Percentiles rank a stretch among this genome's conserved stretches.
phyloP scores from a whole-genome alignment of 2,329 filamentous ascomycete genomes.

The Furcasterigmium furcatum region DNA sequence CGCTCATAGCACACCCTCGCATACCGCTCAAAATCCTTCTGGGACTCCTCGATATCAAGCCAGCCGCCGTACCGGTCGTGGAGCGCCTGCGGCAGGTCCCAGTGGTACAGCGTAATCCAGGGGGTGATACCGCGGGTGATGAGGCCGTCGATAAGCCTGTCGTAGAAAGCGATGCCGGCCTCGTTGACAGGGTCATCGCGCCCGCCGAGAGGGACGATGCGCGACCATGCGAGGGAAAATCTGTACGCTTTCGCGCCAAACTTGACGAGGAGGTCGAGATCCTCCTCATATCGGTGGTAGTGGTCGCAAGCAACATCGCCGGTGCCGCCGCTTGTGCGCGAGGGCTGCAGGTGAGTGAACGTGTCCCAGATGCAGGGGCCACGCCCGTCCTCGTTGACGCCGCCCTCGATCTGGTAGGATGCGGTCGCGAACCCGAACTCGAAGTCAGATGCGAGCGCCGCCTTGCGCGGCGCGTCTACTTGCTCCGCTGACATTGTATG shows the following conservation, averaged over 20 bases:
- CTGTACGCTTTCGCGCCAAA: slow-evolving; percentile 49
- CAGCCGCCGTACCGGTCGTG: slow-evolving; percentile 32
- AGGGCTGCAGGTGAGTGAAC: slow-evolving; percentile 19
- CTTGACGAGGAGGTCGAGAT: slow-evolving; percentile 48
- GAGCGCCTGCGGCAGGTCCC: slow-evolving; percentile 44
- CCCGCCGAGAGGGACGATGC: slow-evolving; percentile 48
- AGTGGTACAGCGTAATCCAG: slow-evolving; percentile 44
- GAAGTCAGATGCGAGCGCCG: slow-evolving; percentile 1
- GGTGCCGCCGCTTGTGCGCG: neutral
- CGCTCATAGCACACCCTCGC: slow-evolving; percentile 30
- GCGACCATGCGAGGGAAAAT: slow-evolving; percentile 48
- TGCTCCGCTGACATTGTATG: too few species aligned
- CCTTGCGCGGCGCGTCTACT: too few species aligned
- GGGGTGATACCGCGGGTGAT: slow-evolving; percentile 48
- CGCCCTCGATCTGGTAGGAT: slow-evolving; percentile 5
- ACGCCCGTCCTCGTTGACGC: slow-evolving; percentile 3
- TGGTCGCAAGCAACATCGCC: slow-evolving; percentile 31
- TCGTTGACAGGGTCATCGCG: slow-evolving; percentile 47
- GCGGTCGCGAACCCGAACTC: slow-evolving; percentile 6
- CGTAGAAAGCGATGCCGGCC: slow-evolving; percentile 47
- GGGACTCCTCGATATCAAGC: slow-evolving; percentile 24
- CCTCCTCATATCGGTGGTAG: slow-evolving; percentile 54
- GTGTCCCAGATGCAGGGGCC: slow-evolving; percentile 2
- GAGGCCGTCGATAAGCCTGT: slow-evolving; percentile 47
- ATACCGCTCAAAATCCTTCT: slow-evolving; percentile 30